These are phyloP conservation scores for Rubus parviflorus DNA, from an alignment of 306 rosid species.

Conservation along the genomic window DNA sequence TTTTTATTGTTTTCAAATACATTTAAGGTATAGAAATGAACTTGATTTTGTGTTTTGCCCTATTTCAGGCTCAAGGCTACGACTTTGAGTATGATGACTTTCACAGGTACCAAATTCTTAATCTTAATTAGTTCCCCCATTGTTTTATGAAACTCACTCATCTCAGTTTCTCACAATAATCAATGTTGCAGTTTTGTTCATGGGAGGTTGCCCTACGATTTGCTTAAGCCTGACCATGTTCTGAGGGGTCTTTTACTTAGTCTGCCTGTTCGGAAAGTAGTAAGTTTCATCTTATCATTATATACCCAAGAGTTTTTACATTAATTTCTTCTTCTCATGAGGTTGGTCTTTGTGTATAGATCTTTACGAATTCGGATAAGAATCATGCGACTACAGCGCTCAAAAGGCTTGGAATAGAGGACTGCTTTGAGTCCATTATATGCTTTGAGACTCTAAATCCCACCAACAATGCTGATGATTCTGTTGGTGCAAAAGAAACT, in stretches of 20 bases:
- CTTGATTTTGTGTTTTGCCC: conserved; percentile 15
- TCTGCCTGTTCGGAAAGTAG: conserved; percentile 76
- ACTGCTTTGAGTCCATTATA: conserved; percentile 73
- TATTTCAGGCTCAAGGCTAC: conserved; percentile 70
- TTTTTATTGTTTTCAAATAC: background rate
- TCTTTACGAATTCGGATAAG: conserved; percentile 67
- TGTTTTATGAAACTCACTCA: background rate
- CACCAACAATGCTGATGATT: conserved; percentile 4
- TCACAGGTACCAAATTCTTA: conserved; percentile 49
- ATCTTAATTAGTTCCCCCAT: background rate
- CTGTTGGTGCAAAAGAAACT: conserved; percentile 27
- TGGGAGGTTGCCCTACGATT: conserved; percentile 74
- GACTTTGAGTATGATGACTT: conserved; percentile 64
- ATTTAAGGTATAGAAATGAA: background rate
- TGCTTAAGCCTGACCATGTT: conserved; percentile 71
- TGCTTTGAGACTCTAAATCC: conserved; percentile 86
- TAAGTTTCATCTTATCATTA: conserved; percentile 33
- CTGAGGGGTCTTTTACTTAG: conserved; percentile 69
- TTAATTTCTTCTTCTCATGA: background rate
- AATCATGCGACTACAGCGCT: conserved; percentile 62
- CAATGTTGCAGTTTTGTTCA: conserved; percentile 60
- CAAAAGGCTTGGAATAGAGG: conserved; percentile 75
- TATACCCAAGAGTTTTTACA: background rate
- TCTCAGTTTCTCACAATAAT: conserved; percentile 15
- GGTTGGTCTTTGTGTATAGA: conserved; percentile 34